Base-by-base conservation (phyloP, 2,329 filamentous ascomycete genomes). In the Arthroderma sp. region DNA sequence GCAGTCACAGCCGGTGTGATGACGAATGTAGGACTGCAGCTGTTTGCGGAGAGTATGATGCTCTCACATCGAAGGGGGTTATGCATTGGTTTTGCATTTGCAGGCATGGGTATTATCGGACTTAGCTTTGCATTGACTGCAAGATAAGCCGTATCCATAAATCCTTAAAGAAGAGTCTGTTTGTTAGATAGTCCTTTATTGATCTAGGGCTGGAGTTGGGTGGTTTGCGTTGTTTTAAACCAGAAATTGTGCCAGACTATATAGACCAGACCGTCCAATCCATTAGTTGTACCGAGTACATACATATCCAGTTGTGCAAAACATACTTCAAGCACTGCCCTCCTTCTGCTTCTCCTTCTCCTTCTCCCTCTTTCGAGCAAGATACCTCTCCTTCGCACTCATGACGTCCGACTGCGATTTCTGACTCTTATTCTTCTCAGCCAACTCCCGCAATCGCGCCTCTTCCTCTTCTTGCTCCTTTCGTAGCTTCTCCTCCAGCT, bases 1-100 rank as follows among this genome's bases (percentile, higher is more conserved):
- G 91, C 89, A 5, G 76, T 84, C 8, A 97, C 91, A 0, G 84
- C 90, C 0, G 93, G 93, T 0, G 94, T 98, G 65, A 97, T 98
- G 93, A 85, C 89, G 28, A 93, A 87, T 65, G 93, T 98, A 31
- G 90, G 86, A 2, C 73, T 98, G 67, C 88, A 94, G 72, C 76
- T 98, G 5, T 91, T 96, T 66, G 85, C 87, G 2, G 91, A 98
- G 75, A 86, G 86, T 63, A 70, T 95, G 67, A 87, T 85, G 58
- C 73, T 96, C 67, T 91, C 88, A 63, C 71, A 74, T 60, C 66
- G 69, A 39, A 68, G 68, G 15, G 64, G 65, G 8, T 60, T 73
- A 58, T 68, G 70, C 23, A 70, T 74, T 38, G 67, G 67, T 13
- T 72, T 70, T 57, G 71, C 71, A 6, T 66, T 74, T 56, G 67